Conservation (phyloP, 371 early-diverging fungal genomes). For the Choanephora cucurbitarum region DNA sequence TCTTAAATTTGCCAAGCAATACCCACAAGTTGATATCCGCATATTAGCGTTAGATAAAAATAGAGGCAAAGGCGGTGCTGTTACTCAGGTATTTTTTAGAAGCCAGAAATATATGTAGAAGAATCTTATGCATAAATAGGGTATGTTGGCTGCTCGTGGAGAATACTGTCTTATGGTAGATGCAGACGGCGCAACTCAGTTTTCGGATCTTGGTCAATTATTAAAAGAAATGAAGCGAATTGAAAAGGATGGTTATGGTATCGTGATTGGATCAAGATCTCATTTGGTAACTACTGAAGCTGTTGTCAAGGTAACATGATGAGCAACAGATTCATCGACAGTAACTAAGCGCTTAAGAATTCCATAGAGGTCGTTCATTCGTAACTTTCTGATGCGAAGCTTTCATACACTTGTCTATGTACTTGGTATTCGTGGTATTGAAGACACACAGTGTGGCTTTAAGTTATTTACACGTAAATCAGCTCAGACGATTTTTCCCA, state of each 20-base stretch:
- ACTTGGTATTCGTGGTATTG: conserved; percentile 81
- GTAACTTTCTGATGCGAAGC: conserved; percentile 90
- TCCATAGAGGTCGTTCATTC: conserved; percentile 77
- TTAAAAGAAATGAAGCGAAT: conserved; percentile 46
- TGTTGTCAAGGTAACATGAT: conserved; percentile 82
- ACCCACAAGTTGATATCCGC: conserved; percentile 61
- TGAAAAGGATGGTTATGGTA: conserved; percentile 54
- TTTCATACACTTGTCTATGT: conserved; percentile 87
- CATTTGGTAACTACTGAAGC: conserved; percentile 88
- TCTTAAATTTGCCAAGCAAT: conserved; percentile 62
- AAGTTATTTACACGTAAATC: conserved; percentile 87
- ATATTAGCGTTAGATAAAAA: conserved; percentile 80
- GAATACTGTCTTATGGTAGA: conserved; percentile 87
- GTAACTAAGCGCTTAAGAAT: too few relatives aligned
- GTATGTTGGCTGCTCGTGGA: conserved; percentile 83
- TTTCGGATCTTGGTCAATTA: conserved; percentile 77
- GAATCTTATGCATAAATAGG: conserved; percentile 47
- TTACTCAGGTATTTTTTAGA: conserved; percentile 74
- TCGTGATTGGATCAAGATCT: conserved; percentile 89
- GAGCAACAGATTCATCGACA: neutral
- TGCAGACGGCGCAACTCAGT: conserved; percentile 94
- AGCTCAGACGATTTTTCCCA: conserved; percentile 78
- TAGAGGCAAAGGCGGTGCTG: conserved; percentile 94
- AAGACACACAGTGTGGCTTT: conserved; percentile 97
- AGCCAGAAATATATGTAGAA: neutral